A percentile compares a stretch with the other conserved stretches of the same genome.
Conservation (phyloP, 495 filamentous ascomycete genomes). For the Daldinia vernicosa region DNA sequence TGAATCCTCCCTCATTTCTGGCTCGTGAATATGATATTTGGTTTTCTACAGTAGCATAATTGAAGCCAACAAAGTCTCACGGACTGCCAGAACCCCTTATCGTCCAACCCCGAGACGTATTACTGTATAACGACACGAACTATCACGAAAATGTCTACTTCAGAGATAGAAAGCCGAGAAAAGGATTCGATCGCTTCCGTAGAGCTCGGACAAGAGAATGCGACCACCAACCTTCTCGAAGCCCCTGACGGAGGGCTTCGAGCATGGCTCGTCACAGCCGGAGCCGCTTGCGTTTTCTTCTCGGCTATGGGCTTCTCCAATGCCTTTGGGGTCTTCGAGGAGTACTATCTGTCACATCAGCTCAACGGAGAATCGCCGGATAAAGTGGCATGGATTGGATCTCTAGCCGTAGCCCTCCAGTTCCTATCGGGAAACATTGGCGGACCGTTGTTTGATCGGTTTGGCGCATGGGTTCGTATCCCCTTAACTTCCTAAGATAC, state of each 20-base stretch:
- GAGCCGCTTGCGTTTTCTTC: constrained; percentile 54
- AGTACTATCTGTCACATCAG: constrained; percentile 65
- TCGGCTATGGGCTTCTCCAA: constrained; percentile 68
- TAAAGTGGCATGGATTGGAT: constrained; percentile 69
- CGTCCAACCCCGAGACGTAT: not conserved
- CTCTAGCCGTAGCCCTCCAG: constrained; percentile 57
- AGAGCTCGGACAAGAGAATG: constrained; percentile 1
- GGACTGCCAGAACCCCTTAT: not conserved
- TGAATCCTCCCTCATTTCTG: not conserved
- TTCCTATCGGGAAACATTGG: constrained; percentile 57
- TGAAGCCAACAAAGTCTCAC: constrained; percentile 1
- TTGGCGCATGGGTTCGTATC: constrained; percentile 53
- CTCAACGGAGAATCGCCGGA: constrained; percentile 58
- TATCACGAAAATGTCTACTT: constrained; percentile 17
- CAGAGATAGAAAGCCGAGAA: constrained; percentile 13
- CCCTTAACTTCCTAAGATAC: not conserved
- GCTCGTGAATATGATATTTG: not conserved
- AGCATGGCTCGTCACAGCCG: constrained; percentile 49
- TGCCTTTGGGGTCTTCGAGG: constrained; percentile 69
- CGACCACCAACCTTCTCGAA: not conserved
- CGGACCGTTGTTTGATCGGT: constrained; percentile 64
- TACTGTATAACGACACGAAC: not conserved
- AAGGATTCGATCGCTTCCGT: not conserved
- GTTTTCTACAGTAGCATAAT: constrained; percentile 1
- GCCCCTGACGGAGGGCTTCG: constrained; percentile 48